Conservation (phyloP, 1,284 basidiomycete species). For the Austroboletus novae-zelandiae region DNA sequence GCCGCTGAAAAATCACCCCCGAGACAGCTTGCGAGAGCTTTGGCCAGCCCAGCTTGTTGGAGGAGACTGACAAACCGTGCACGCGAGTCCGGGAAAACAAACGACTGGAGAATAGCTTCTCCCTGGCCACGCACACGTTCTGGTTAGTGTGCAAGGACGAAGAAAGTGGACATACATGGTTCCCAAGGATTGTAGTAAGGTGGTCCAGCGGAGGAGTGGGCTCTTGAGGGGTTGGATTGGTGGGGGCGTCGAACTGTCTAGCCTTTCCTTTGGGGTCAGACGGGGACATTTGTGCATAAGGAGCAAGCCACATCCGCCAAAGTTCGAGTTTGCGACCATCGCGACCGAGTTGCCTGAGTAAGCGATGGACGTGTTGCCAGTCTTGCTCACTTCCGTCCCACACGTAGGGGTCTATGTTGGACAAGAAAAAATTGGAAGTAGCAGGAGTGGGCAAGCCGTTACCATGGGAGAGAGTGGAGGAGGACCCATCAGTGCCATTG, state of each 20-base stretch:
- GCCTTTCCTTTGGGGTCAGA: slow-evolving; percentile 30
- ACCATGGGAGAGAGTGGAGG: neutral
- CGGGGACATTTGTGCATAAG: slow-evolving; percentile 7
- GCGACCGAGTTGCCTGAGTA: slow-evolving; percentile 51
- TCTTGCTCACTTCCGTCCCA: slow-evolving; percentile 50
- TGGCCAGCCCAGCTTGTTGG: slow-evolving; percentile 42
- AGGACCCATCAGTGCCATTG: slow-evolving; percentile 6
- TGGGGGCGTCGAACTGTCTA: slow-evolving; percentile 41
- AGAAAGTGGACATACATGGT: slow-evolving; percentile 50
- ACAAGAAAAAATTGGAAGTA: slow-evolving; percentile 6
- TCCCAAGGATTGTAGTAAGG: slow-evolving; percentile 49
- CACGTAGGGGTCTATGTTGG: slow-evolving; percentile 36
- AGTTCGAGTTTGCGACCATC: slow-evolving; percentile 72
- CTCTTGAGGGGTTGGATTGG: slow-evolving; percentile 17
- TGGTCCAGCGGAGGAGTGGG: slow-evolving; percentile 40
- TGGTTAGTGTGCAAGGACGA: slow-evolving; percentile 2
- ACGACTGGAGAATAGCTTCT: slow-evolving; percentile 50
- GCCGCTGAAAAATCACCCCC: slow-evolving; percentile 30
- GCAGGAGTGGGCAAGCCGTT: neutral
- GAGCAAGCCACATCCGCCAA: slow-evolving; percentile 64
- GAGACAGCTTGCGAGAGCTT: slow-evolving; percentile 37
- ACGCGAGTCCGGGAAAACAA: slow-evolving; percentile 71
- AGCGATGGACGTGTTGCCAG: slow-evolving; percentile 57
- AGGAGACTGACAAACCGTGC: slow-evolving; percentile 57
- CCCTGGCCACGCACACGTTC: slow-evolving; percentile 39